Percentiles rank a stretch among this genome's conserved stretches.
Evolutionary conservation across 2,329 filamentous ascomycete species (phyloP).

Genomic region (Hymenoscyphus fructigenus): DNA sequence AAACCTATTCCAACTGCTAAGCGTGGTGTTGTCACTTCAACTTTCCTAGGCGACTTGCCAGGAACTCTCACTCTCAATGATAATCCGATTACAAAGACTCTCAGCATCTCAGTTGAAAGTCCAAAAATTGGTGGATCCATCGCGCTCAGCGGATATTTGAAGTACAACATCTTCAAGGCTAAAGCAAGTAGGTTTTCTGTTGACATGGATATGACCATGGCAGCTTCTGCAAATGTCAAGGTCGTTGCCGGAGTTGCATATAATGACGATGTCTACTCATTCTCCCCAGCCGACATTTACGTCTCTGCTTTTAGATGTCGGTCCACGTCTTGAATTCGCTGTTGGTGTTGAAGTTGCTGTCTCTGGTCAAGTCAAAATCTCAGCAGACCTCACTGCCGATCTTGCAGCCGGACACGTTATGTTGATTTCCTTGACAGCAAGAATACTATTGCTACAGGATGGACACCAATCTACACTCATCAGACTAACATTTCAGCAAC

Average conservation of each 20-base stretch:
- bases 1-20: neutral
- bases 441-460: slow-evolving; percentile 2
- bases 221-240: neutral
- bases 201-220: neutral
- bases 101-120: neutral
- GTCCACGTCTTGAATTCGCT: slow-evolving; percentile 2
- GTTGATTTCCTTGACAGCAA: neutral
- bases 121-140: slow-evolving; percentile 3
- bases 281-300: neutral
- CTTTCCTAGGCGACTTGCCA: neutral
- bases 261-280: neutral
- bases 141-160: neutral
- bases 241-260: neutral
- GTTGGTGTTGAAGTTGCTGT: slow-evolving; percentile 2
- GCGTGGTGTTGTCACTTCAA: neutral
- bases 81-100: neutral
- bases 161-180: neutral
- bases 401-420: neutral
- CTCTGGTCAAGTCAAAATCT: slow-evolving; percentile 3
- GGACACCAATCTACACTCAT: slow-evolving; percentile 3
- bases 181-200: neutral
- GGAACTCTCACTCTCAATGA: neutral
- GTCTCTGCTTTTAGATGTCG: slow-evolving; percentile 7
- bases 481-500: neutral
- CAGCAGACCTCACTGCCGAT: slow-evolving; percentile 4